Evolutionary conservation across 306 rosid genomes (phyloP).

Genomic region (Astragalus membranaceus): DNA sequence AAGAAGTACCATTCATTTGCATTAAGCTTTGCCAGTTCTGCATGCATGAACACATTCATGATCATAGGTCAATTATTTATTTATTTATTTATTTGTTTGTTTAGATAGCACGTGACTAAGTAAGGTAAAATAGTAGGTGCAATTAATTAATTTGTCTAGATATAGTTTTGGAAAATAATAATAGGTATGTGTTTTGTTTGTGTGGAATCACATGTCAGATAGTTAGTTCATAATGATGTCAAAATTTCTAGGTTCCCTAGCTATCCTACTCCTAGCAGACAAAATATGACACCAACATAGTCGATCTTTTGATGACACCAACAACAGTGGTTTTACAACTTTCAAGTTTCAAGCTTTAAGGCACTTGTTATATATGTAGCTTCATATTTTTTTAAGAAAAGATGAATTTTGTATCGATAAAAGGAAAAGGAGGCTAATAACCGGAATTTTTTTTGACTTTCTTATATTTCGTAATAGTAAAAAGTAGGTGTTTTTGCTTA

Average conservation of each 20-base stretch:
- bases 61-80: not conserved
- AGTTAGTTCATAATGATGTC: slow-evolving; percentile 25
- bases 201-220: slow-evolving; percentile 30
- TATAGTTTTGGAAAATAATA: not conserved
- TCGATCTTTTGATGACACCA: slow-evolving; percentile 19
- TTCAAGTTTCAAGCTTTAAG: slow-evolving; percentile 5
- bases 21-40: slow-evolving; percentile 95
- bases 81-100: not conserved
- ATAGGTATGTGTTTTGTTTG: not conserved
- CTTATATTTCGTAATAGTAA: too few species aligned
- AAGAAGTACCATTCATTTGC: slow-evolving; percentile 95
- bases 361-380: too few species aligned
- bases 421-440: too few species aligned
- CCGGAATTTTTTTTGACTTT: too few species aligned
- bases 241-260: not conserved
- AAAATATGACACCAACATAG: slow-evolving; percentile 4
- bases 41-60: not conserved
- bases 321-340: not conserved
- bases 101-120: slow-evolving; percentile 9
- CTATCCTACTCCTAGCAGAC: not conserved
- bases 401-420: too few species aligned
- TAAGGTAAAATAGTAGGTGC: not conserved
- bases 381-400: too few species aligned
- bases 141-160: not conserved
- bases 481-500: too few species aligned